Evolutionary conservation across 2,329 filamentous ascomycete species (phyloP).

Genomic region (Lecanicillium sp.): DNA sequence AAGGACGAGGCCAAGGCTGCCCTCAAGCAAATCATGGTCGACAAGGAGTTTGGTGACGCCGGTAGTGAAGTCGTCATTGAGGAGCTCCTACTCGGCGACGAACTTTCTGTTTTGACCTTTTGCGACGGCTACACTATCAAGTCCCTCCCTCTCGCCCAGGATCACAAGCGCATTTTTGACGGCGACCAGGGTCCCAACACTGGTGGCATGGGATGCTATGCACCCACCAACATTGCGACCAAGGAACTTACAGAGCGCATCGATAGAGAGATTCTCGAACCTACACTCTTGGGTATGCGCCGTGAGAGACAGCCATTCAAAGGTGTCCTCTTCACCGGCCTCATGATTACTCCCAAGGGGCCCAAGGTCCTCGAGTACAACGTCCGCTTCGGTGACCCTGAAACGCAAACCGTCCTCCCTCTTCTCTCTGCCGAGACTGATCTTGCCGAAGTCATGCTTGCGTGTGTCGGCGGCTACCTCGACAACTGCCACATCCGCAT

Average conservation of each 20-base stretch:
- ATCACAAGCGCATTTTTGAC: constrained; percentile 92
- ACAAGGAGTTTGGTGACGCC: constrained; percentile 76
- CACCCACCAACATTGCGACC: constrained; percentile 74
- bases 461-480: constrained; percentile 69
- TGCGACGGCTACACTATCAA: constrained; percentile 80
- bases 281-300: constrained; percentile 83
- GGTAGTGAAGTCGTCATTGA: constrained; percentile 93
- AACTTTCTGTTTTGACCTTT: constrained; percentile 86
- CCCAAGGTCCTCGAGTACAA: constrained; percentile 89
- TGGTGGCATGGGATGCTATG: constrained; percentile 96
- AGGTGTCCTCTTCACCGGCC: constrained; percentile 77
- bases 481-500: constrained; percentile 61
- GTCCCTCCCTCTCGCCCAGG: constrained; percentile 83
- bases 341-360: constrained; percentile 81
- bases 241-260: constrained; percentile 69
- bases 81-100: constrained; percentile 84
- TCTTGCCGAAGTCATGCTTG: constrained; percentile 80
- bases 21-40: constrained; percentile 83
- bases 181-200: constrained; percentile 89
- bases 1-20: constrained; percentile 77
- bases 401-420: constrained; percentile 79
- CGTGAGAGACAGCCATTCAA: constrained; percentile 66
- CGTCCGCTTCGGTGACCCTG: constrained; percentile 84
- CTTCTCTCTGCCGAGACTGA: constrained; percentile 72
- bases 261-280: constrained; percentile 75